Base-by-base conservation (phyloP, 192 early-diverging fungal species). In the Umbelopsis sp. region DNA sequence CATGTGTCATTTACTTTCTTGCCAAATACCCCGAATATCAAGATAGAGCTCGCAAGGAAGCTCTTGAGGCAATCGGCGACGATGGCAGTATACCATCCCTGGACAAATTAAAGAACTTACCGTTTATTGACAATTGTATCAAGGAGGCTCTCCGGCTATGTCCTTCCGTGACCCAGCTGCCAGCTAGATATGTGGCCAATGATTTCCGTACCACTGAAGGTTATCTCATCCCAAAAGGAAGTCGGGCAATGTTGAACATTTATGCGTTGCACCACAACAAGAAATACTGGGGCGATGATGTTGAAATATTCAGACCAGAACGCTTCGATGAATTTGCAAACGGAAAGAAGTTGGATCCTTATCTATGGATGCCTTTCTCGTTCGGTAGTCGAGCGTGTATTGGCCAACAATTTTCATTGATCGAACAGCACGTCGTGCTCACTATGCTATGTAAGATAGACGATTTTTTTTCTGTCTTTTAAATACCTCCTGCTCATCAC, bases 331-430 rank as follows among this genome's bases (percentile, higher is more conserved):
- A 41, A 41, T 41, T 6, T 10, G 6, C 37, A 9, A 10, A 79
- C 2, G 65, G 64, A 15, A 58, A 70, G n/a, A 58, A 51, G 10
- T 10, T 68, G 6, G 44, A 66, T 16, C 46, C 81, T 20, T 82
- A 72, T 33, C 72, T 77, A 21, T 83, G 81, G 79, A 69, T 82
- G 10, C 82, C 88, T 20, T 89, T 89, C 67, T 80, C 84, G 74
- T 79, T 74, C 46, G 88, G 87, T 25, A 69, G 73, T 37, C 84
- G 82, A 37, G 74, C 82, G 55, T 90, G 88, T 69, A 77, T 88
- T 45, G 88, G 88, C 10, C 69, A 77, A 77, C 84, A 86, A 65
- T 89, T 89, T 68, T 80, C 81, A 2, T 73, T 90, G 46, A 74
- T 85, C 21, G 86, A 85, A 46, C 86, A 89, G 79, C 83, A 82